These are phyloP conservation scores for Rhodamnia rubescens DNA, from an alignment of 345 rosid genomes.

Conservation along the genomic window DNA sequence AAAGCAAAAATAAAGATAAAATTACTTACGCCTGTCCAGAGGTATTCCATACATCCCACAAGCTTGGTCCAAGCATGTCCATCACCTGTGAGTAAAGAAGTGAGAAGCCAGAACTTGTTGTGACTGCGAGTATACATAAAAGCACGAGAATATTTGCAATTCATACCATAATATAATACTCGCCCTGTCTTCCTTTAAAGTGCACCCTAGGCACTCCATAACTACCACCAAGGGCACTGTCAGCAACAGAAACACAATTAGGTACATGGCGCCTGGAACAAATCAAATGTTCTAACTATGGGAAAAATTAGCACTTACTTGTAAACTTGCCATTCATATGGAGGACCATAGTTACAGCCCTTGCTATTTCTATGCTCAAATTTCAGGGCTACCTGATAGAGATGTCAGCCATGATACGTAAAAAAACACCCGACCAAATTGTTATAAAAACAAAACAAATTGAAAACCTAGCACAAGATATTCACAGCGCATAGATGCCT, in stretches of 20 bases:
- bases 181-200: slow-evolving; percentile 93
- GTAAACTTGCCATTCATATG: slow-evolving; percentile 97
- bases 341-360: slow-evolving; percentile 98
- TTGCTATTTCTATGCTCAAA: slow-evolving; percentile 96
- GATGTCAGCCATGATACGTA: not conserved
- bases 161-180: slow-evolving; percentile 90
- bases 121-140: slow-evolving; percentile 2
- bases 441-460: not conserved
- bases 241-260: slow-evolving; percentile 2
- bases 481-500: not conserved
- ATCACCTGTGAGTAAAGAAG: slow-evolving; percentile 49
- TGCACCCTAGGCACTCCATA: slow-evolving; percentile 95
- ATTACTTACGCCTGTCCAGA: slow-evolving; percentile 86
- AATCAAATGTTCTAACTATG: not conserved
- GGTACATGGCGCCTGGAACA: not conserved
- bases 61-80: slow-evolving; percentile 98
- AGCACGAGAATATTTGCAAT: not conserved
- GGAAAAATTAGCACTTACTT: slow-evolving; percentile 33
- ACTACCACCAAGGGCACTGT: slow-evolving; percentile 89
- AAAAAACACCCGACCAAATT: not conserved
- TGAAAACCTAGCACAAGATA: not conserved
- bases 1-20: slow-evolving; percentile 8
- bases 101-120: not conserved
- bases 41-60: slow-evolving; percentile 98
- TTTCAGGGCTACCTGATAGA: slow-evolving; percentile 80